Base-by-base conservation (phyloP, 306 rosid genomes). In the Sophora flavescens region DNA sequence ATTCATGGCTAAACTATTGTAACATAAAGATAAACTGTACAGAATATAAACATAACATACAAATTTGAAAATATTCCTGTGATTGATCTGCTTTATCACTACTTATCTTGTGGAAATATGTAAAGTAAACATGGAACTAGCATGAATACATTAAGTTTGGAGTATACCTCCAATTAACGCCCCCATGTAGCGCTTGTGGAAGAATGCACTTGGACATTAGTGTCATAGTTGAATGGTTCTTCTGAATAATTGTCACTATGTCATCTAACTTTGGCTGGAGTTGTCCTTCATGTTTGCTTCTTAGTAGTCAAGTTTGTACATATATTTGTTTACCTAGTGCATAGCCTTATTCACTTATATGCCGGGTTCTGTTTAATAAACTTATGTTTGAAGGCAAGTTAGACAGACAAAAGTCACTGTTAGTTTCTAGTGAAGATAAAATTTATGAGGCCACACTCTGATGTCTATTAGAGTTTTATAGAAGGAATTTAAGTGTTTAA, bases 381-480 rank as follows among this genome's bases (percentile, higher is more conserved):
- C 69, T 45, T 59, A 8, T 15, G 35, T 52, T 70, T 69, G 17
- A 50, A 47, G 70, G 45, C 57, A 68, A 59, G 52, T 69, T 59
- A 60, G 70, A 5, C 30, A 38, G 2, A 22, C 44, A 26, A 38
- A 70, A 15, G 16, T 28, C 44, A 30, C 38, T 33, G 50, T 57
- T 67, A n/a, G 57, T 71, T 52, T 71, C 41, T 56, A 39, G 47
- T 79, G 73, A 79, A 42, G 51, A 53, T 52, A 79, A 51, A 6
- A 36, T 30, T 16, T 13, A 38, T 8, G 32, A 54, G 50, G 42
- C 64, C 26, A 8, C 17, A 39, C 30, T 35, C 28, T 63, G 71
- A 62, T 62, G 71, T 48, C 52, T 17, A 12, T 35, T 62, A 54
- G 8, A 35, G 12, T 50, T 33, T 60, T 11, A 8, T 52, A 10